Base-by-base conservation (phyloP, 2,329 filamentous ascomycete species). In the Sporothrix sp. region DNA sequence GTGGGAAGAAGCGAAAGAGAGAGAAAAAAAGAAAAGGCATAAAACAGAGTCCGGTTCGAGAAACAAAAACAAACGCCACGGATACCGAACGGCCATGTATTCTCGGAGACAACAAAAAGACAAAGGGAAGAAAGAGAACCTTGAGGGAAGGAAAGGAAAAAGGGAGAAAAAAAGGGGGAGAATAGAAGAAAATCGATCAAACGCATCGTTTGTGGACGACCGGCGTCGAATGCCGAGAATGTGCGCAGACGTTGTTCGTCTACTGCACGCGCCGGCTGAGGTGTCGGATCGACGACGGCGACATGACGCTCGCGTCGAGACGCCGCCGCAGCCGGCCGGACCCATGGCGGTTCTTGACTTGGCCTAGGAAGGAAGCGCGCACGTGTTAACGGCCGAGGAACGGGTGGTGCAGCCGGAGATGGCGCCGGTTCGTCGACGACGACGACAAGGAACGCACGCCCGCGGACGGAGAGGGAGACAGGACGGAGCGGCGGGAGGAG, bases 291-390 rank as follows among this genome's bases (percentile, higher is more conserved):
- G 47, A 48, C 9, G 50, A 28, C 8, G 51, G 32, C 9, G 51
- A 28, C 11, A 44, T 36, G 13, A 40, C 27, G n/a, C n/a, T 40
- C 25, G 40, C 21, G 21, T 56, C 52, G 20, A 54, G 39, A 20
- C 46, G 52, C 7, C 54, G 52, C 21, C 52, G 54, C 20, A 56
- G 37, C 28, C 44, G 25, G 10, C 47, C 43, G 5, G 44, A 40
- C 9, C 44, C 27, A 16, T 52, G 52, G 4, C 50, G 54, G 21
- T 40, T 35, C 44, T 50, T 55, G n/a, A 54, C 51, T 52, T 56
- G 55, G 13, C 55, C 55, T 56, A 35, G 4, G n/a, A 30, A 35
- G 46, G 30, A 25, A 14, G 32, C 18, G 27, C 18, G 25, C n/a
- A 27, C 8, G 25, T 16, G 28, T 32, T 51, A 51, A 11, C 39